phyloP scores from a whole-genome alignment of 1,284 basidiomycete species.

The Malassezia sympodialis region DNA sequence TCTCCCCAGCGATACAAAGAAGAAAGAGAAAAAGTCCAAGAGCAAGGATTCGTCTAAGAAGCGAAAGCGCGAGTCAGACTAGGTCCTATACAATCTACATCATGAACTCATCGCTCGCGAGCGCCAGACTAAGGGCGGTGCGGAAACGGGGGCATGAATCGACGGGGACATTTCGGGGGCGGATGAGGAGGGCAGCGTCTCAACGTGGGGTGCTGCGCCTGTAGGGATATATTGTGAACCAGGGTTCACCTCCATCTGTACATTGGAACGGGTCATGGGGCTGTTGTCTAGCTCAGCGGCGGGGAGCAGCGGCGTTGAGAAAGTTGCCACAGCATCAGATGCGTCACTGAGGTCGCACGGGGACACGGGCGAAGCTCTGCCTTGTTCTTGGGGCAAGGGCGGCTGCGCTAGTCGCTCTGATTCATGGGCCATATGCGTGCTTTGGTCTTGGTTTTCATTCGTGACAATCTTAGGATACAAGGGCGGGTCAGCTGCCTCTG shows the following conservation, averaged over 20 bases:
- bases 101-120: not conserved
- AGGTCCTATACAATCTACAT: not conserved
- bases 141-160: not conserved
- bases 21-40: slow-evolving; percentile 14
- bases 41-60: not conserved
- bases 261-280: not conserved
- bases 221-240: not conserved
- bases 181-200: not conserved
- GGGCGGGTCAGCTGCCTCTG: not conserved
- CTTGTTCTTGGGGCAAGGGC: not conserved
- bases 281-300: not conserved
- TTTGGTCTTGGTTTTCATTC: not conserved
- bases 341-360: not conserved
- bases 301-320: not conserved
- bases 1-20: slow-evolving; percentile 2
- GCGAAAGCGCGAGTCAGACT: not conserved
- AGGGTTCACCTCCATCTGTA: not conserved
- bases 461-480: not conserved
- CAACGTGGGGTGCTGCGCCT: not conserved
- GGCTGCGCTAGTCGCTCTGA: not conserved
- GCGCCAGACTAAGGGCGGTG: not conserved
- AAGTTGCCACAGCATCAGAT: not conserved
- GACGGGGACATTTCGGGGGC: not conserved
- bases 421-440: not conserved
- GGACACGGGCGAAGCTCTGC: not conserved